Conservation (phyloP, 2,329 filamentous ascomycete genomes). For the Albifimbria verrucaria region DNA sequence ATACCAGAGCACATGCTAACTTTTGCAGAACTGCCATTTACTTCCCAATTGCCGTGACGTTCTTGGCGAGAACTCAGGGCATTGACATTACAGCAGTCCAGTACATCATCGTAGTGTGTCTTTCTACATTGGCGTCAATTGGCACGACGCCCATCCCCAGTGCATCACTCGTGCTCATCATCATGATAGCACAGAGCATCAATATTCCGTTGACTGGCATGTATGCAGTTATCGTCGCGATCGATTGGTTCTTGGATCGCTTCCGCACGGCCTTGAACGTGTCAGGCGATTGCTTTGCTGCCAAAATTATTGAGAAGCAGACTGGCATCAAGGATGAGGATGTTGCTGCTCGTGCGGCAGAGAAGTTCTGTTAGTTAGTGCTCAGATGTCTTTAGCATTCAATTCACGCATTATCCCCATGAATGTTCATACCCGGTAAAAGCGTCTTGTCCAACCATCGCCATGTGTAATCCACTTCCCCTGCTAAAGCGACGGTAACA, state of each 20-base stretch:
- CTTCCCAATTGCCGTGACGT: constrained; percentile 50
- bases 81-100: constrained; percentile 37
- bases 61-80: constrained; percentile 49
- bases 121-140: constrained; percentile 49
- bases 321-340: constrained; percentile 14
- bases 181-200: constrained; percentile 47
- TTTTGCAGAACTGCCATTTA: constrained; percentile 47
- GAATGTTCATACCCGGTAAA: too few relatives aligned
- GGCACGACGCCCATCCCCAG: constrained; percentile 52
- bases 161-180: constrained; percentile 46
- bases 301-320: constrained; percentile 19
- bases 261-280: constrained; percentile 52
- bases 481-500: too few relatives aligned
- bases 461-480: too few relatives aligned
- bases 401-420: too few relatives aligned
- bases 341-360: not conserved
- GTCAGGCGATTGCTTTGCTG: constrained; percentile 42
- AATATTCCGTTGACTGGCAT: constrained; percentile 43
- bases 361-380: not conserved
- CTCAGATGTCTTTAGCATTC: too few relatives aligned
- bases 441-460: too few relatives aligned
- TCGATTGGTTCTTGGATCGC: constrained; percentile 55
- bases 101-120: constrained; percentile 46
- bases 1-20: constrained; percentile 8
- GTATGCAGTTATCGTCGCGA: constrained; percentile 51